These are phyloP conservation scores for Ophiosphaerella korrae DNA, from an alignment of 2,329 filamentous ascomycete species.

Conservation along the genomic window DNA sequence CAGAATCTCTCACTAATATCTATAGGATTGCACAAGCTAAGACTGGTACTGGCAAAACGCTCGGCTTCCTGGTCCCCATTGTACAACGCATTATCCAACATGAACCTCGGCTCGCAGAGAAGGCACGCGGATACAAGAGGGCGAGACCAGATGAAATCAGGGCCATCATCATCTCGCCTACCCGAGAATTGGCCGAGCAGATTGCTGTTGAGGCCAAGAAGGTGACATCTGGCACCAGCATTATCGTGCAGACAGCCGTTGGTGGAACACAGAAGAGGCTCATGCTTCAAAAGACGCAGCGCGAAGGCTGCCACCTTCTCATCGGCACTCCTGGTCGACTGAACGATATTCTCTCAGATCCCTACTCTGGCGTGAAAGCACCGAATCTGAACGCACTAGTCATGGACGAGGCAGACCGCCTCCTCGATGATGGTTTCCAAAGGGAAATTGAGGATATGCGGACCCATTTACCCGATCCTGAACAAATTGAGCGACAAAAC, in stretches of 20 bases:
- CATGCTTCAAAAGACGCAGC: conserved; percentile 71
- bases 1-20: conserved; percentile 12
- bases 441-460: conserved; percentile 56
- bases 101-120: conserved; percentile 65
- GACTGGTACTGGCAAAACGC: conserved; percentile 95
- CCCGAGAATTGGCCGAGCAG: conserved; percentile 67
- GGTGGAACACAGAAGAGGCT: conserved; percentile 81
- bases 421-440: conserved; percentile 64
- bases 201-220: conserved; percentile 74
- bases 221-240: conserved; percentile 67
- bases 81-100: conserved; percentile 76
- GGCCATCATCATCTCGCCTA: conserved; percentile 66
- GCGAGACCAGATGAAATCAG: conserved; percentile 59
- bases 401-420: conserved; percentile 70
- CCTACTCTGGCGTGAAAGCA: conserved; percentile 65
- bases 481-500: conserved; percentile 76
- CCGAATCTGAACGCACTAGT: conserved; percentile 64
- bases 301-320: conserved; percentile 82
- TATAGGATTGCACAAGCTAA: conserved; percentile 80
- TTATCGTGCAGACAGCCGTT: conserved; percentile 79
- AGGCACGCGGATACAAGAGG: conserved; percentile 48
- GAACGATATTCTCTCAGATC: conserved; percentile 77
- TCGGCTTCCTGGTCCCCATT: conserved; percentile 87
- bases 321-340: conserved; percentile 90
- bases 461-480: conserved; percentile 63